phyloP scores from a whole-genome alignment of 2,329 filamentous ascomycete genomes.

The Ophiostoma angusticollis region DNA sequence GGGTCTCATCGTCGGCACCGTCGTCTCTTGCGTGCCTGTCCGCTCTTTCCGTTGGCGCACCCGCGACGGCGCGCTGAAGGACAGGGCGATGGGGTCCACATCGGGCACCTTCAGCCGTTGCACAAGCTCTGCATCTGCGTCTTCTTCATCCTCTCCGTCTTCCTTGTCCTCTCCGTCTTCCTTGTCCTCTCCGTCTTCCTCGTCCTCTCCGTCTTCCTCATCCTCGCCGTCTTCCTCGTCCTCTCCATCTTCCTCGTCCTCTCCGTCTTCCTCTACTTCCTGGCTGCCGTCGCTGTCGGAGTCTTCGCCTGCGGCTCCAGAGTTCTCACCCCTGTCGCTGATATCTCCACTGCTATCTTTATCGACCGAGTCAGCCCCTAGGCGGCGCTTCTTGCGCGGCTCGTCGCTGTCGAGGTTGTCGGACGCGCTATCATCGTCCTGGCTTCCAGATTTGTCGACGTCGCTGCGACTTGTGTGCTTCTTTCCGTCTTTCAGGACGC shows the following conservation, averaged over 20 bases:
- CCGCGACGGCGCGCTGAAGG: conserved; percentile 40
- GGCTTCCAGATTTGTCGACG: too few species aligned
- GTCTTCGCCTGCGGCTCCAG: too few species aligned
- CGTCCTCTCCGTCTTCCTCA: not conserved
- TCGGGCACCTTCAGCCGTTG: conserved; percentile 3
- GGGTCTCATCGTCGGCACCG: not conserved
- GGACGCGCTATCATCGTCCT: too few species aligned
- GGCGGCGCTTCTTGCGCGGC: conserved; percentile 23
- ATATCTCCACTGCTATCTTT: too few species aligned
- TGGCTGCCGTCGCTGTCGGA: conserved; percentile 9
- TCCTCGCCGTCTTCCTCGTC: not conserved
- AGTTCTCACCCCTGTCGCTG: too few species aligned
- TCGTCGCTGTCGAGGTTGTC: conserved; percentile 31
- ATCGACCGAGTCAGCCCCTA: too few species aligned
- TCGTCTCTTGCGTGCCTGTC: conserved; percentile 3
- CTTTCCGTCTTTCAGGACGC: conserved; percentile 1
- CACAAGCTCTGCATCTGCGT: conserved; percentile 20
- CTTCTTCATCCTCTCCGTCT: conserved; percentile 15
- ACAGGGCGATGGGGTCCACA: conserved; percentile 24
- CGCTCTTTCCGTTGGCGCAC: conserved; percentile 30
- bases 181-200: not conserved
- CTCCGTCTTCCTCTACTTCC: conserved; percentile 19
- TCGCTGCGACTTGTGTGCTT: conserved; percentile 2
- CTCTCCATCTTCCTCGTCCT: conserved; percentile 18
- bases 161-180: not conserved